Base-by-base conservation (phyloP, 129 eudicot species). In the Ambrosia artemisiifolia region DNA sequence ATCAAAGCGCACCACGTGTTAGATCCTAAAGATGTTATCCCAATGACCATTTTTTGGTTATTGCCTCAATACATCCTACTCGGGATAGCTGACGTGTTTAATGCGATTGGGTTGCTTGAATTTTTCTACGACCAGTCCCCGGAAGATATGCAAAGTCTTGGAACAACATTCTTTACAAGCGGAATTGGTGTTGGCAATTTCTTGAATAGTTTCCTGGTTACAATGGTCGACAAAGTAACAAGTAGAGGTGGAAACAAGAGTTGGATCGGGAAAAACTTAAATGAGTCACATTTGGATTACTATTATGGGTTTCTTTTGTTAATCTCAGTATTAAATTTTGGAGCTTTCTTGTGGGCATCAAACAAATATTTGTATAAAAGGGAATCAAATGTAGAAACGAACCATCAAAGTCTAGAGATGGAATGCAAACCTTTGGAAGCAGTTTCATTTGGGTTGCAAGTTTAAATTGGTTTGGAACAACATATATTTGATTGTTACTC, bases 51-150 rank as follows among this genome's bases (percentile, higher is more conserved):
- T 6, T 82, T 93, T 49, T 77, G 84, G 83, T 69, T 89, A 70
- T 20, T 93, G 73, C 98, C 98, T 36, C 98, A 93, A 62, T 89
- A 89, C 66, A 79, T 83, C 49, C 74, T 93, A 7, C 34, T 93
- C 43, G 98, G 98, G 24, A 72, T 89, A 19, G 98, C 92, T 0
- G 98, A 89, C 44, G 96, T 89, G 69, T 93, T 93, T 60, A 83
- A 77, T 46, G 91, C 95, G 35, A 82, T 89, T 17, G 98, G 96
- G 7, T 71, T 89, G 84, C 64, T 94, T 5, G 98, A 94, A 66
- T 94, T 94, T 57, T 94, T 94, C 71, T 94, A 94, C 33, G 98
- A 94, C 46, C 98, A 94, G 36, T 87, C 98, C 6, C 98, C 98
- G 0, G 96, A 89, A 32, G 98, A 86, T 20, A 90, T 88, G 95